These are phyloP conservation scores for Thuja plicata DNA, from an alignment of 83 land plant genomes.

Conservation along the genomic window DNA sequence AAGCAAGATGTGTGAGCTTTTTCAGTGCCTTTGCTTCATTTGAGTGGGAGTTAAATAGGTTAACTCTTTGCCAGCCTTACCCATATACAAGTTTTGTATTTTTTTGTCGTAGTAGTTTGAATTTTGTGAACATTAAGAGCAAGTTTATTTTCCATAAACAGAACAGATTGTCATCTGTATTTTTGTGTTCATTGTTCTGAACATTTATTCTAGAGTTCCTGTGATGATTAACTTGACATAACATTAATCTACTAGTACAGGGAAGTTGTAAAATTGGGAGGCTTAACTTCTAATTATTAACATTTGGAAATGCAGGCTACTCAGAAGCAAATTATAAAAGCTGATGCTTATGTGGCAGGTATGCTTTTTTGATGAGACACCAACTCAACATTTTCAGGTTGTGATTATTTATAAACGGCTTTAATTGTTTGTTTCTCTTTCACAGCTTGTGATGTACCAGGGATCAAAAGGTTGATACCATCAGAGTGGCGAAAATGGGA, in stretches of 20 bases:
- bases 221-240: neutral
- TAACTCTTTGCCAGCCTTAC: neutral
- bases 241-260: neutral
- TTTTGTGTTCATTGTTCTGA: neutral
- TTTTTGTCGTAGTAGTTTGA: neutral
- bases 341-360: slow-evolving; percentile 99
- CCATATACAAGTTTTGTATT: neutral
- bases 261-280: neutral
- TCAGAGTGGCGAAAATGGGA: slow-evolving; percentile 76
- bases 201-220: neutral
- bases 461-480: slow-evolving; percentile 89
- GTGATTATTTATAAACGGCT: neutral
- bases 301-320: slow-evolving; percentile 64
- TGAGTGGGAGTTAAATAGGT: neutral
- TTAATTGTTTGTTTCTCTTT: slow-evolving; percentile 13
- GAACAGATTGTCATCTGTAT: neutral
- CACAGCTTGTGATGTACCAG: slow-evolving; percentile 98
- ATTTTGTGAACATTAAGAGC: neutral
- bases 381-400: neutral
- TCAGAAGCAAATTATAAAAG: slow-evolving; percentile 69
- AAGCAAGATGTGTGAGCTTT: neutral
- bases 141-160: neutral
- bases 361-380: neutral
- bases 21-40: neutral
- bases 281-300: neutral